phyloP scores from a whole-genome alignment of 78 protist genomes.

The Speleostelium caveatum region DNA sequence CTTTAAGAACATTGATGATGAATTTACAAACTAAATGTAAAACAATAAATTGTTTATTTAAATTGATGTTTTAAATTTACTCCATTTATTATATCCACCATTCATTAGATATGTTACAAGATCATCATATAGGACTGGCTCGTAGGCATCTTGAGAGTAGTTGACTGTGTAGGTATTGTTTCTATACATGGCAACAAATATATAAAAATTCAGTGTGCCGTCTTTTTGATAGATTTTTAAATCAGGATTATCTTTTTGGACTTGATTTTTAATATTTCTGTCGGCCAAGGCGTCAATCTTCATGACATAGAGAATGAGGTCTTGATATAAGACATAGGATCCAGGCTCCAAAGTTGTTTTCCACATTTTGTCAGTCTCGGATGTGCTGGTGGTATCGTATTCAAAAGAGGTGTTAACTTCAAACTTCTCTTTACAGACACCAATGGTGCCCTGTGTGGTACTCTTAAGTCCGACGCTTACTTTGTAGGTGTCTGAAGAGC shows the following conservation, averaged over 20 bases:
- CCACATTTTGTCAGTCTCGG: neutral
- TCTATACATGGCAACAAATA: conserved; percentile 31
- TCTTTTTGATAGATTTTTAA: neutral
- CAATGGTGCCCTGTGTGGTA: neutral
- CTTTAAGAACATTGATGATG: neutral
- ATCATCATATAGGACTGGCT: neutral
- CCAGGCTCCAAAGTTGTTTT: neutral
- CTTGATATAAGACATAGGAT: conserved; percentile 1
- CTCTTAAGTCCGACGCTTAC: neutral
- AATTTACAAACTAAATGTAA: too few species aligned
- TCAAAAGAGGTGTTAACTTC: conserved; percentile 8
- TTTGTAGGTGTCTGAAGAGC: neutral
- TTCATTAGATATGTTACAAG: too few species aligned
- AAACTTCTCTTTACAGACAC: conserved; percentile 3
- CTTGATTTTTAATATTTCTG: neutral
- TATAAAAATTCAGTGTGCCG: neutral
- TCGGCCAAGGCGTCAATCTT: conserved; percentile 1
- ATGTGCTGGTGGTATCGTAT: too few species aligned
- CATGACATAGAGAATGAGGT: neutral
- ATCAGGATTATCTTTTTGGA: neutral
- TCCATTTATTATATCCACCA: neutral
- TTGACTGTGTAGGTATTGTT: neutral
- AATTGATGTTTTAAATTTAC: too few species aligned
- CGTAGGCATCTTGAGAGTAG: neutral
- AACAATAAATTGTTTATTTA: too few species aligned